Evolutionary conservation across 345 rosid genomes (phyloP).

Genomic region (Salix viminalis): DNA sequence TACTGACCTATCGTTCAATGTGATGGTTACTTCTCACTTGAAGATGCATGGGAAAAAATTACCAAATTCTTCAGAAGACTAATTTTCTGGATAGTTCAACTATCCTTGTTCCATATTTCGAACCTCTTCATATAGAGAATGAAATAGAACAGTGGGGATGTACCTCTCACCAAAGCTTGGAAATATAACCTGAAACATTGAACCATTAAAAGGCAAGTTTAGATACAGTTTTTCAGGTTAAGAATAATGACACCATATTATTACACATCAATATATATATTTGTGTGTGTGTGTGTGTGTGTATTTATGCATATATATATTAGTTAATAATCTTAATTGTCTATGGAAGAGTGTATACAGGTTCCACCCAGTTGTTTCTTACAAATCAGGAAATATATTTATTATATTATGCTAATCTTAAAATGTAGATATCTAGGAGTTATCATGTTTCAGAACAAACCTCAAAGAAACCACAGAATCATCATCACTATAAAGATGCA

Average conservation of each 20-base stretch:
- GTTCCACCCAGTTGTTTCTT: no score
- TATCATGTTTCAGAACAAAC: not conserved
- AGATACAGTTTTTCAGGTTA: not conserved
- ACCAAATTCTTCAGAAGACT: not conserved
- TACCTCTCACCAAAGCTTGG: conserved; percentile 91
- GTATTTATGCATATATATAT: no score
- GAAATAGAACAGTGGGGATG: conserved; percentile 65
- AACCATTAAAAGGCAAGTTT: conserved; percentile 7
- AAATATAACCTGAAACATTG: conserved; percentile 56
- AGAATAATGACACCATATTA: not conserved
- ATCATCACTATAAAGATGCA: not conserved
- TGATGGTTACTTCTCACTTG: not conserved
- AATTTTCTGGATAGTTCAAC: not conserved
- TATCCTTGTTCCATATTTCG: conserved; percentile 43
- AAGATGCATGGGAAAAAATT: not conserved
- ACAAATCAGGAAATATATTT: not conserved
- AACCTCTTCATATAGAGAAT: conserved; percentile 60
- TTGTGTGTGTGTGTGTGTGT: no score
- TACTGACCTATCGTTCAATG: not conserved
- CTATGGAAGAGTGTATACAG: not conserved
- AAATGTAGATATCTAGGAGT: not conserved
- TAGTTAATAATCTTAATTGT: not conserved
- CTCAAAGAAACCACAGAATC: not conserved
- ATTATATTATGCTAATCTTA: no score
- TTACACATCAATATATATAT: not conserved